phyloP scores from a whole-genome alignment of 345 rosid species.

The Aurinia saxatilis region DNA sequence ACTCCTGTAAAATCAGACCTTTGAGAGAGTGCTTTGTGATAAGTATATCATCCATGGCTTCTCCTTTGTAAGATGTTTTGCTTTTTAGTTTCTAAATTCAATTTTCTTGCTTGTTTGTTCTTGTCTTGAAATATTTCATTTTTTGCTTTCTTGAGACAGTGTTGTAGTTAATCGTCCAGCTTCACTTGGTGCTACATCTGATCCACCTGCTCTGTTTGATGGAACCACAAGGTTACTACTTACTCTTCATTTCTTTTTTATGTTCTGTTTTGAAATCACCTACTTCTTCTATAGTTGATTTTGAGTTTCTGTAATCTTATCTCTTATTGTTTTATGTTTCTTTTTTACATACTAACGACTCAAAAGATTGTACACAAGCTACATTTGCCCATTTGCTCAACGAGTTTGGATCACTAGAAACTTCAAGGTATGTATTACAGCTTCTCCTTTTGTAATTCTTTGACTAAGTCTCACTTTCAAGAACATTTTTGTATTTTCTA shows the following conservation, averaged over 20 bases:
- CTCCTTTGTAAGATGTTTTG: conserved; percentile 2
- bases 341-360: too few relatives aligned
- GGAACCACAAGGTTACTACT: conserved; percentile 66
- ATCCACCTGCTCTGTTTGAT: conserved; percentile 64
- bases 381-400: conserved; percentile 72
- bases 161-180: conserved; percentile 42
- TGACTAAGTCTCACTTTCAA: neutral
- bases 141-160: conserved; percentile 5
- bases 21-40: neutral
- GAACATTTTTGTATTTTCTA: neutral
- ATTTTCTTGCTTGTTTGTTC: neutral
- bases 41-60: neutral
- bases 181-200: conserved; percentile 43
- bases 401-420: conserved; percentile 96
- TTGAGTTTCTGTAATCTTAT: neutral
- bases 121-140: neutral
- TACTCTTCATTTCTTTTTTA: neutral
- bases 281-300: too few relatives aligned
- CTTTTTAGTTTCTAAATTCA: neutral
- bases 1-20: neutral
- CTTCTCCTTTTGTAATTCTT: neutral
- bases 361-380: conserved; percentile 55
- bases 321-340: neutral
- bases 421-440: conserved; percentile 41
- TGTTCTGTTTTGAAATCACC: neutral